phyloP scores from a whole-genome alignment of 169 alveolate genomes.

The Plasmodium malariae region DNA sequence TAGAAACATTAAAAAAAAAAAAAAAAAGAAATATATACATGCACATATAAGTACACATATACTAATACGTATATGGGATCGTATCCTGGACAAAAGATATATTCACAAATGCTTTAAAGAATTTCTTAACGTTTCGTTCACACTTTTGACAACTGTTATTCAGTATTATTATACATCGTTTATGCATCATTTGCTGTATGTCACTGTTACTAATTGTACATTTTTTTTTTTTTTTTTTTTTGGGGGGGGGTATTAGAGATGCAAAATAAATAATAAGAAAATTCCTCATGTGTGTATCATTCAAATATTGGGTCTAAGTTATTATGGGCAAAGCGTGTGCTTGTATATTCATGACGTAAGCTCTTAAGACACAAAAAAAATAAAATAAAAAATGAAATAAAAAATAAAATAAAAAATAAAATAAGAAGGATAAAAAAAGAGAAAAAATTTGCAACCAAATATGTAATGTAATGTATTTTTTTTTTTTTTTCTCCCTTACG shows the following conservation, averaged over 20 bases:
- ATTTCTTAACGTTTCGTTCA: background rate
- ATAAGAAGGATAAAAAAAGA: too few relatives aligned
- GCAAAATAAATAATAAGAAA: slow-evolving; percentile 47
- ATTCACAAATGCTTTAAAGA: background rate
- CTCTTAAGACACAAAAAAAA: background rate
- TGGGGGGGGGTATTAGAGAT: too few relatives aligned
- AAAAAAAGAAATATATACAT: slow-evolving; percentile 2
- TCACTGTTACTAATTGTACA: background rate
- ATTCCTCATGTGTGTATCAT: slow-evolving; percentile 46
- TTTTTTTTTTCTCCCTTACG: background rate
- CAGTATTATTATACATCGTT: background rate
- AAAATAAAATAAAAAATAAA: too few relatives aligned
- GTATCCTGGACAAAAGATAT: background rate
- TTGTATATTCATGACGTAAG: slow-evolving; percentile 66
- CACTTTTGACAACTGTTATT: background rate
- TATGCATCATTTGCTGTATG: slow-evolving; percentile 4
- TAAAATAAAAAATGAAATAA: background rate
- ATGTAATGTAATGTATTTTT: background rate
- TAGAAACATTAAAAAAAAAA: slow-evolving; percentile 4
- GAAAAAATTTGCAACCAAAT: too few relatives aligned
- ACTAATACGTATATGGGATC: too few relatives aligned
- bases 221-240: too few relatives aligned
- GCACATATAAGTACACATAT: too few relatives aligned
- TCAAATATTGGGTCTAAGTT: slow-evolving; percentile 63
- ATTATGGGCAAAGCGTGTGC: slow-evolving; percentile 66